phyloP scores from a whole-genome alignment of 257 asterid genomes.

The Ballota nigra region DNA sequence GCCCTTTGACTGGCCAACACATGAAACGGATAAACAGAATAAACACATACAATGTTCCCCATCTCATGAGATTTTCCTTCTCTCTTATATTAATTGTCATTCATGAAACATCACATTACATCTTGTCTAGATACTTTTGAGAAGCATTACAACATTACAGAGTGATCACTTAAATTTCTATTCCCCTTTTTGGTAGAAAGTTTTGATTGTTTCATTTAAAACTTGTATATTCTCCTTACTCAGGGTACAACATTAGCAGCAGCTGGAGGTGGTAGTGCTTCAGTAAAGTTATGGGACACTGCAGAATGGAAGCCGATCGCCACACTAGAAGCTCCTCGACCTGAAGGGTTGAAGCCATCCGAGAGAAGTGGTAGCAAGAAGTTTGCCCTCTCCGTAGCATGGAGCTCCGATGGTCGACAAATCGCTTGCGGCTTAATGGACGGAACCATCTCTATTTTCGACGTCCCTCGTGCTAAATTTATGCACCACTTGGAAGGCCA shows the following conservation, averaged over 20 bases:
- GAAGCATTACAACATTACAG: slow-evolving; percentile 8
- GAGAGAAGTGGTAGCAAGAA: slow-evolving; percentile 77
- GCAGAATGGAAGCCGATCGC: slow-evolving; percentile 68
- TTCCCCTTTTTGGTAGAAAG: background rate
- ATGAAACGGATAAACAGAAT: background rate
- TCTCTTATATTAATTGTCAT: background rate
- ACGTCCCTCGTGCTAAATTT: slow-evolving; percentile 74
- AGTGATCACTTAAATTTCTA: background rate
- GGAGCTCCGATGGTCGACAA: slow-evolving; percentile 85
- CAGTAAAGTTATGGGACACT: slow-evolving; percentile 93
- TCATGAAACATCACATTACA: background rate
- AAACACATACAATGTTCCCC: background rate
- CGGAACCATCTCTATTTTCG: slow-evolving; percentile 89
- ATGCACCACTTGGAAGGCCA: slow-evolving; percentile 94
- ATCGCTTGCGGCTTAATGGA: slow-evolving; percentile 91
- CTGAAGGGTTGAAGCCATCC: slow-evolving; percentile 68
- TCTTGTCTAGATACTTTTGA: background rate
- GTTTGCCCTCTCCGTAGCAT: slow-evolving; percentile 91
- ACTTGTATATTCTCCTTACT: background rate
- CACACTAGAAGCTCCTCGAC: slow-evolving; percentile 79
- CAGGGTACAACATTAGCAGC: slow-evolving; percentile 94
- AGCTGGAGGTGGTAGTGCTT: slow-evolving; percentile 98
- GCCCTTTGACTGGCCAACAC: background rate
- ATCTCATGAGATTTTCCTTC: slow-evolving; percentile 3
- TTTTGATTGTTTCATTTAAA: background rate